Base-by-base conservation (phyloP, 2,329 filamentous ascomycete species). In the Aspergillus unguis region DNA sequence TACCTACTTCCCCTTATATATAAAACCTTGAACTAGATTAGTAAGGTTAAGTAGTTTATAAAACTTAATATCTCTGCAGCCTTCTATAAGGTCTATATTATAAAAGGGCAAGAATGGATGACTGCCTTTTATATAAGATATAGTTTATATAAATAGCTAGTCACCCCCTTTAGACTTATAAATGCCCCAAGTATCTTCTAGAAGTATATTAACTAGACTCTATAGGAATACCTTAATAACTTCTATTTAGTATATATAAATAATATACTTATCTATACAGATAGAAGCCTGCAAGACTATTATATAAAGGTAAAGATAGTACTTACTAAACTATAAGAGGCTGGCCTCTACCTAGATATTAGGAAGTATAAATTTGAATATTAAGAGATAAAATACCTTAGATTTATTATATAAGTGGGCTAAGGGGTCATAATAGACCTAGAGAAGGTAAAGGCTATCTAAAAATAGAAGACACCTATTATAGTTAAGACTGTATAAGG, bases 61-160 rank as follows among this genome's bases (percentile, higher is more conserved):
- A 31, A 43, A 11, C 25, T 43, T 28, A 10, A 43, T 29, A 28
- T 43, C 5, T 28, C 17, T 4, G 25, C 27, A 4, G 40, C 6
- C 1, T 43, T 43, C 25, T n/a, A 43, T n/a, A 43, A 43, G 40
- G 29, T 43, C 23, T 5, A 26, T 4, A 43, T 43, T 8, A n/a
- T 4, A 2, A n/a, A 28, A 17, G 27, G 25, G 10, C 5, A 43
- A 5, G 40, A 55, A 29, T 55, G 33, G 53, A 41, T 42, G 23
- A 55, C 44, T 0, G 48, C 35, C 2, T 64, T 64, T 32, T 8
- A 37, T 1, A 62, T 44, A 2, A 29, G 50, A 28, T 68, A 60
- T 46, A 53, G 60, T 10, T 52, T 62, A 1, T 70, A 58, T 52
- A 48, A 71, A 46, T 70, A 64, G 29, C n/a, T 54, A 23, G 57